A percentile compares a stretch with the other conserved stretches of the same genome.
Evolutionary conservation across 352 stramenopile genomes (phyloP).

Genomic region (Phytophthora ohioensis): DNA sequence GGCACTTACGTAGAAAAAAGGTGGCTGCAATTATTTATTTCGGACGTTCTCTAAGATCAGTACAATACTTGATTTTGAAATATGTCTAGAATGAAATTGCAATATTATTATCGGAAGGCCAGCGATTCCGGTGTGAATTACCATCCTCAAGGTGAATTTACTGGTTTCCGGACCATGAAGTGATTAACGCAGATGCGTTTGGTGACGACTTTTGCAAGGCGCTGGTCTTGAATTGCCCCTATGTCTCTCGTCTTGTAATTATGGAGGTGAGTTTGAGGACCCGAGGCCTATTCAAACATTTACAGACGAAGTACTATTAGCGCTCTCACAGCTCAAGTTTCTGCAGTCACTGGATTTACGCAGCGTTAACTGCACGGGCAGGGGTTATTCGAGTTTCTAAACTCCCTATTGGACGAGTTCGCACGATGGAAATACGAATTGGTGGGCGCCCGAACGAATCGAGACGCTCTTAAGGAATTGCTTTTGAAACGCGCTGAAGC

Average conservation of each 20-base stretch:
- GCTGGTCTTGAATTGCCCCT: constrained; percentile 16
- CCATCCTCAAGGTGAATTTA: no score
- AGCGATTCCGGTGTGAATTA: constrained; percentile 8
- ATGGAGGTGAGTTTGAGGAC: constrained; percentile 31
- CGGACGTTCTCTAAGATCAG: no score
- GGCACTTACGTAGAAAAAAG: no score
- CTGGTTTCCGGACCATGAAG: constrained; percentile 23
- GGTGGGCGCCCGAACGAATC: constrained; percentile 16
- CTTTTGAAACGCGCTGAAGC: background rate
- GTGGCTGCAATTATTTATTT: no score
- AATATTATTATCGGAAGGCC: no score
- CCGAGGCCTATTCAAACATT: constrained; percentile 35
- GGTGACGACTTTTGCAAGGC: constrained; percentile 42
- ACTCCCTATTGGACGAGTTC: constrained; percentile 29
- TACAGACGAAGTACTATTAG: constrained; percentile 37
- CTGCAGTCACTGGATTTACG: constrained; percentile 38
- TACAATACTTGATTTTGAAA: no score
- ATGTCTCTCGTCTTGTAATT: constrained; percentile 25
- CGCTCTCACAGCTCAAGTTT: constrained; percentile 38
- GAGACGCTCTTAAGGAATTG: constrained; percentile 10
- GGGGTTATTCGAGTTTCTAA: constrained; percentile 43
- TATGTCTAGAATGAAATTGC: no score
- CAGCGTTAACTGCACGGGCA: constrained; percentile 39
- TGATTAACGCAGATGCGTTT: constrained; percentile 29
- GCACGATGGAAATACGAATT: constrained; percentile 35